phyloP scores from a whole-genome alignment of 2,329 filamentous ascomycete genomes.

The Tolypocladium ophioglossoides region DNA sequence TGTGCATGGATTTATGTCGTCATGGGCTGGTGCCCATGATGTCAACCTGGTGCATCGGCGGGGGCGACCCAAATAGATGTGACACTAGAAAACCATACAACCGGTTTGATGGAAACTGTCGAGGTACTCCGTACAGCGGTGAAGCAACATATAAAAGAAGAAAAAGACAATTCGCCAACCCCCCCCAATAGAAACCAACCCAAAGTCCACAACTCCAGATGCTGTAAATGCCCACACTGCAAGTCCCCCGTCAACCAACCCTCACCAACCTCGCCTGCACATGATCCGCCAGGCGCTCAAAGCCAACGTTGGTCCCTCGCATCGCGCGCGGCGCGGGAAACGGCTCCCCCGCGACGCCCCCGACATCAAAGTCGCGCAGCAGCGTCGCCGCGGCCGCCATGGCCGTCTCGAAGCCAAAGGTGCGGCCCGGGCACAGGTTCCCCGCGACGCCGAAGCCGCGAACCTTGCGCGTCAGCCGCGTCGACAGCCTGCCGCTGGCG shows the following conservation, averaged over 20 bases:
- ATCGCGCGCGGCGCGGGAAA: conserved; percentile 13
- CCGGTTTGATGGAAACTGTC: neutral
- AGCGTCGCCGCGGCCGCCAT: conserved; percentile 15
- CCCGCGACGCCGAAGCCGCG: conserved; percentile 20
- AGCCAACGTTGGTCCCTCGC: conserved; percentile 18
- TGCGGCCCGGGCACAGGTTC: conserved; percentile 19
- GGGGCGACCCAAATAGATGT: too few species aligned
- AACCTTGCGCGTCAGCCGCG: conserved; percentile 13
- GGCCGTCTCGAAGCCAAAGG: conserved; percentile 18
- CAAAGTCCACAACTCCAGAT: neutral
- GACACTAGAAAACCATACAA: too few species aligned
- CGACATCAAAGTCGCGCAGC: conserved; percentile 16
- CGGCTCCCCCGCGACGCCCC: conserved; percentile 5
- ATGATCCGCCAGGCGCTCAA: conserved; percentile 18
- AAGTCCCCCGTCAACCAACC: neutral
- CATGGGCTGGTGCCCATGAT: neutral
- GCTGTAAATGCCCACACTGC: too few species aligned
- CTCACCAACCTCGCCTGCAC: conserved; percentile 13
- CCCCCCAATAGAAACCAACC: too few species aligned
- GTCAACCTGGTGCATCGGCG: neutral
- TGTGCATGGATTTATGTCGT: neutral
- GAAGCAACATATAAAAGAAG: neutral
- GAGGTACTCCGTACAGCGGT: too few species aligned
- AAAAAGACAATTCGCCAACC: too few species aligned
- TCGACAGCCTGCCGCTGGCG: conserved; percentile 10